Percentiles rank a stretch among this genome's conserved stretches.
phyloP scores from a whole-genome alignment of 2,329 filamentous ascomycete species.

The Fusarium sterilihyphosum region DNA sequence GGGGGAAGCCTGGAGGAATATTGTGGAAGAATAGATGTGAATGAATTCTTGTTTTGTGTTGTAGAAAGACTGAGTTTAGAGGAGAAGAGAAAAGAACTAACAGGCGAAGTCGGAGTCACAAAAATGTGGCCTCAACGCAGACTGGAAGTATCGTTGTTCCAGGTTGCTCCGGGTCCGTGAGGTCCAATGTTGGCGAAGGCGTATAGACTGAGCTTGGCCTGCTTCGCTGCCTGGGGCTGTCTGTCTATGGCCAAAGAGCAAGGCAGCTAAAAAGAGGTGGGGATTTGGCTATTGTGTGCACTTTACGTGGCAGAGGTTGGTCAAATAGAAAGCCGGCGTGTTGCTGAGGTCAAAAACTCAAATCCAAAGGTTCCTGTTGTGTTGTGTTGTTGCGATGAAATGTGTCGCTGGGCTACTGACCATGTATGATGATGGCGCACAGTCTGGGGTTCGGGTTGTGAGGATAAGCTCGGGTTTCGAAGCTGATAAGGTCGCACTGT shows the following conservation, averaged over 20 bases:
- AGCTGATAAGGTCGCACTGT: conserved; percentile 14
- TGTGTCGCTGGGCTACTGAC: conserved; percentile 5
- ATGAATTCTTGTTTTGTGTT: conserved; percentile 9
- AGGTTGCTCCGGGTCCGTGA: conserved; percentile 26
- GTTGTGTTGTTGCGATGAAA: conserved; percentile 1
- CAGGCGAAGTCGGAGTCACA: conserved; percentile 11
- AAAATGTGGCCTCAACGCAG: conserved; percentile 18
- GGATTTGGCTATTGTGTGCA: conserved; percentile 3
- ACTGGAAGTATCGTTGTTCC: conserved; percentile 30
- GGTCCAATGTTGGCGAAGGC: conserved; percentile 15
- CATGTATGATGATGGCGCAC: conserved; percentile 27
- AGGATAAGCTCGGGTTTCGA: conserved; percentile 14
- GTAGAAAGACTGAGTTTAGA: conserved; percentile 5
- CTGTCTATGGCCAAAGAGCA: conserved; percentile 7
- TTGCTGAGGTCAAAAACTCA: conserved; percentile 20
- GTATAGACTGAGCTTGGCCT: conserved; percentile 29
- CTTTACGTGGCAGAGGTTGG: conserved; percentile 8
- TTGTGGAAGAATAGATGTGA: conserved; percentile 3
- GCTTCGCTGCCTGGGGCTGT: conserved; percentile 22
- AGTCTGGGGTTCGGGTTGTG: conserved; percentile 17
- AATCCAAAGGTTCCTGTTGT: conserved; percentile 14
- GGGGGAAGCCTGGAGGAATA: conserved; percentile 18
- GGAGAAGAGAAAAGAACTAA: conserved; percentile 29
- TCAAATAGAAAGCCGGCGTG: conserved; percentile 6
- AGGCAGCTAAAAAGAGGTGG: conserved; percentile 20